These are phyloP conservation scores for Sarocladium oryzae DNA, from an alignment of 2,329 filamentous ascomycete species.

Conservation along the genomic window DNA sequence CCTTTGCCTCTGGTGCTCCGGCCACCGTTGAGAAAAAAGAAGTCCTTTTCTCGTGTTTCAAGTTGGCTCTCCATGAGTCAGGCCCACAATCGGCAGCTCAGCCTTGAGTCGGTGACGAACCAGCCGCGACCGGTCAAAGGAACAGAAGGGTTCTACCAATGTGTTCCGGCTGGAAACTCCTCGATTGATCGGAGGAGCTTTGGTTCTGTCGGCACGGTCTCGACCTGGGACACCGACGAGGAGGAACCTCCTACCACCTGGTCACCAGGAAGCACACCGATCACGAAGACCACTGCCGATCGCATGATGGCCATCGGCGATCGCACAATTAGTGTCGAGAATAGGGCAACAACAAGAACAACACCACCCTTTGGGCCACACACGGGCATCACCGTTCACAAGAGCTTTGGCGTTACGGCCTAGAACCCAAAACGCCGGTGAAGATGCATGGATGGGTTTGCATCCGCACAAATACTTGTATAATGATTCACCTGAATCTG, in stretches of 20 bases:
- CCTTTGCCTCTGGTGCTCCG: conserved; percentile 52
- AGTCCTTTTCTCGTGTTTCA: conserved; percentile 57
- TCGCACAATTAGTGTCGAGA: conserved; percentile 9
- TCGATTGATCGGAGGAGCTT: conserved; percentile 26
- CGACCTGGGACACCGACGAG: conserved; percentile 39
- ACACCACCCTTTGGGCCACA: conserved; percentile 20
- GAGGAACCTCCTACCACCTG: conserved; percentile 41
- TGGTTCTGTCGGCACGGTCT: conserved; percentile 40
- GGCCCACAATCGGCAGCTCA: conserved; percentile 30
- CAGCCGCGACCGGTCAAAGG: conserved; percentile 43
- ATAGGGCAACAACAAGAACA: too few relatives aligned
- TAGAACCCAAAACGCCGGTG: neutral
- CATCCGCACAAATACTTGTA: conserved; percentile 2
- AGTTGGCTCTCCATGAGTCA: conserved; percentile 45
- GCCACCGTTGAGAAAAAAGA: conserved; percentile 59
- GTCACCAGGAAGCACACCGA: conserved; percentile 41
- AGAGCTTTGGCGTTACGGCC: conserved; percentile 1
- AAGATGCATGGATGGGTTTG: neutral
- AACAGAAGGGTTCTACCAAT: conserved; percentile 54
- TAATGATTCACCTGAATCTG: neutral
- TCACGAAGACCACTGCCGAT: conserved; percentile 30
- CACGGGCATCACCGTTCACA: conserved; percentile 4
- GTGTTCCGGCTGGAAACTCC: conserved; percentile 31
- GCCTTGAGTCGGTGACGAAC: conserved; percentile 48
- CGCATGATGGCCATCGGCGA: conserved; percentile 24